Evolutionary conservation across 495 filamentous ascomycete species (phyloP).

Genomic region (Hyaloscypha finlandica): DNA sequence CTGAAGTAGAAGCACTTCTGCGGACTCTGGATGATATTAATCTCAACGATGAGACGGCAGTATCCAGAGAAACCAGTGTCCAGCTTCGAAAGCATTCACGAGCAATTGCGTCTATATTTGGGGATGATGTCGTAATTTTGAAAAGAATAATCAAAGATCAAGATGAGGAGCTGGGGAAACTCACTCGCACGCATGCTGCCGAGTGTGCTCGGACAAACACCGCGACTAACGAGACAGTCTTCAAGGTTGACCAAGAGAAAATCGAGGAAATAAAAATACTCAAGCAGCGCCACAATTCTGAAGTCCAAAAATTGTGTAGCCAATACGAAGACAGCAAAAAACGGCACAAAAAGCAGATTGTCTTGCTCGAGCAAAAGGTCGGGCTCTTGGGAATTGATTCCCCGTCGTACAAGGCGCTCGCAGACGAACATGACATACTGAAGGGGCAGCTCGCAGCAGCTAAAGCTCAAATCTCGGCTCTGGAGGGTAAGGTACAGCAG

Average conservation of each 20-base stretch:
- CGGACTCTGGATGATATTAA: neutral
- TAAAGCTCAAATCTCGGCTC: too few species aligned
- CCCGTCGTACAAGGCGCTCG: neutral
- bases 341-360: neutral
- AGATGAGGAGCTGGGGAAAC: neutral
- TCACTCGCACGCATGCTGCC: neutral
- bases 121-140: neutral
- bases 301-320: neutral
- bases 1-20: neutral
- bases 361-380: neutral
- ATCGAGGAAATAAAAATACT: neutral
- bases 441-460: neutral
- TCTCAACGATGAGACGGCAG: neutral
- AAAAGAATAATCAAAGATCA: neutral
- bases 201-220: neutral
- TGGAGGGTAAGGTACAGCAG: too few species aligned
- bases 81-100: conserved; percentile 2
- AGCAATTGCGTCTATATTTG: conserved; percentile 12
- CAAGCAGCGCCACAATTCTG: neutral
- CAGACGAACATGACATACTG: neutral
- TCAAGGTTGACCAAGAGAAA: neutral
- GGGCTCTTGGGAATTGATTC: neutral
- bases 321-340: neutral
- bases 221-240: neutral
- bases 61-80: neutral